Evolutionary conservation across 23 red algal species (phyloP), one percentile per base, ranked within the genome.

Genomic region (Pyropia haitanensis): DNA sequence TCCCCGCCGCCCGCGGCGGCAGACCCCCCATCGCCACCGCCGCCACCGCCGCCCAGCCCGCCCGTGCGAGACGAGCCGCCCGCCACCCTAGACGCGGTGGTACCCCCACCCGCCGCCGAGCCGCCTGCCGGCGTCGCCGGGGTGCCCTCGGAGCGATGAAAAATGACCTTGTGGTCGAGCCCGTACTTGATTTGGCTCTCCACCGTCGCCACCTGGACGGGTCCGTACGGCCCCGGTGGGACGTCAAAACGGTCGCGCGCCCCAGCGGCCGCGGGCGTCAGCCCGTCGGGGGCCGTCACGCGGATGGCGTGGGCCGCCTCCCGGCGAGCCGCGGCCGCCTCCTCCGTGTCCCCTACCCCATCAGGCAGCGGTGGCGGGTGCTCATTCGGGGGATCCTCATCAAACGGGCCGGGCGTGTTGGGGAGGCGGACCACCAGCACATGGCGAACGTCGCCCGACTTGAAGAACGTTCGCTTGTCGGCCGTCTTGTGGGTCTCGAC

Each of bases 171-270:
- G 44, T 83, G 56, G 60, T 98, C 94, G 48, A 91, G 68, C 26
- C 81, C 94, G 20, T 78, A 79, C 73, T 98, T 98, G 72, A 98
- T 78, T 29, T 70, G 67, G 17, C 61, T 57, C 73, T 98, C 94
- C 44, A 86, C 73, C 26, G 59, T 27, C 46, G 81, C 72, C 14
- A 98, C 94, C 55, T 88, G 68, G 26, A 75, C 72, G 34, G 54
- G 71, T 2, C 70, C 62, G 57, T 76, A 98, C 27, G 78, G 66
- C 46, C 68, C 46, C 29, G 61, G 58, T 44, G 81, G 83, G 27
- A 69, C 61, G 27, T 60, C 72, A 50, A 90, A 66, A 2, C 94
- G 65, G 22, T 70, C 56, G 34, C 63, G 64, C 27, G 85, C 85
- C 15, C 83, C 94, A 29, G 49, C 82, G 1, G 79, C 51, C 0